Conservation (phyloP, 495 filamentous ascomycete genomes). For the Chaetomium tenue region DNA sequence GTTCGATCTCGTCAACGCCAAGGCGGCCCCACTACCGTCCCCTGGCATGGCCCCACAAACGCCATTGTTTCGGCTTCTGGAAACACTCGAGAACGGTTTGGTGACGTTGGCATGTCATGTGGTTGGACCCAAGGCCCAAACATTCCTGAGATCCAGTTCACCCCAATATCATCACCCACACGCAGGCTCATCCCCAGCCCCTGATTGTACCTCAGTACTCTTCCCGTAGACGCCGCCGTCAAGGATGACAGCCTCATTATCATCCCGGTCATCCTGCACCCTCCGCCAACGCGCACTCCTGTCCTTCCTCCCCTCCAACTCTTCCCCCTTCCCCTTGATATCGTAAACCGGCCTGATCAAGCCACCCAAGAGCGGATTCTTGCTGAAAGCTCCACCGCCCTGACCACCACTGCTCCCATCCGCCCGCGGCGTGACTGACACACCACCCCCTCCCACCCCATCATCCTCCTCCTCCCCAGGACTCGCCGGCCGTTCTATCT, state of each 20-base stretch:
- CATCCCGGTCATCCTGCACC: constrained; percentile 85
- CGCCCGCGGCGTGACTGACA: constrained; percentile 23
- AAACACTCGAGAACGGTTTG: neutral
- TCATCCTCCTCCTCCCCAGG: constrained; percentile 51
- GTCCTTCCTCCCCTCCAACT: constrained; percentile 40
- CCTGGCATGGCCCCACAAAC: neutral
- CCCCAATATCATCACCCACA: constrained; percentile 34
- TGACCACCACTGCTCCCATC: constrained; percentile 29
- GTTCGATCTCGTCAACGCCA: neutral
- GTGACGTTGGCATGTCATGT: no score
- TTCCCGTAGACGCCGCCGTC: constrained; percentile 74
- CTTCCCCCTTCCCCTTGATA: constrained; percentile 47
- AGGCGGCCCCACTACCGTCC: neutral
- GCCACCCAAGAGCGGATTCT: constrained; percentile 77
- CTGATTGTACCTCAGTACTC: constrained; percentile 21
- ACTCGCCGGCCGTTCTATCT: constrained; percentile 51
- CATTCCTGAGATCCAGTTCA: no score
- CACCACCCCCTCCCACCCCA: constrained; percentile 16
- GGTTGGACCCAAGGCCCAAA: no score
- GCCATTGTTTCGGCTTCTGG: constrained; percentile 3
- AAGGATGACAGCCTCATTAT: constrained; percentile 90
- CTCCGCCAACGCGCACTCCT: constrained; percentile 69
- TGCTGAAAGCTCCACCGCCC: constrained; percentile 63
- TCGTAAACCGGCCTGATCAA: constrained; percentile 78
- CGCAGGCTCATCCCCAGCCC: constrained; percentile 39